Evolutionary conservation across 2,329 filamentous ascomycete genomes (phyloP).

Genomic region (Fonsecaea erecta): DNA sequence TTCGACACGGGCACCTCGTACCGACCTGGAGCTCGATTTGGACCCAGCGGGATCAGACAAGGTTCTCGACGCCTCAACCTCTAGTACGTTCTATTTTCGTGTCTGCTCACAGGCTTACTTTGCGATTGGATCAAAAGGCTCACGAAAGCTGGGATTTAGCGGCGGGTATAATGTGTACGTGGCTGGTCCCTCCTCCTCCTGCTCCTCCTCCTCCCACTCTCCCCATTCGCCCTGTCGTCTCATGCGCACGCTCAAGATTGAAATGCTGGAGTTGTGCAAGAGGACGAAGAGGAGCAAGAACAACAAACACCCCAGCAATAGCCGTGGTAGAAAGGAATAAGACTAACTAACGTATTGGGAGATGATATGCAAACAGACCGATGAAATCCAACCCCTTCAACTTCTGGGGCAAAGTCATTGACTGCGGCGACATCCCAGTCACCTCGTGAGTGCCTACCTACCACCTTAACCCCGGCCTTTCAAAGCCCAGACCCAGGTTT

Average conservation of each 20-base stretch:
- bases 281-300: background rate
- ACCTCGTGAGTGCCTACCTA: conserved; percentile 66
- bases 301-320: background rate
- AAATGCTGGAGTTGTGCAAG: conserved; percentile 2
- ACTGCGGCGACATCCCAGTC: conserved; percentile 84
- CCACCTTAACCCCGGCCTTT: background rate
- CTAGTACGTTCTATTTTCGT: conserved; percentile 65
- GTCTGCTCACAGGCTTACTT: conserved; percentile 37
- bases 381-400: conserved; percentile 79
- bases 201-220: no score
- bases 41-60: conserved; percentile 82
- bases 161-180: conserved; percentile 77
- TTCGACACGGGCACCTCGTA: conserved; percentile 89
- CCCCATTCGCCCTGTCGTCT: background rate
- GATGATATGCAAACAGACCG: conserved; percentile 47
- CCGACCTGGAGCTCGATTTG: conserved; percentile 80
- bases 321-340: background rate
- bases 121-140: conserved; percentile 41
- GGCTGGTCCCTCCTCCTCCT: background rate
- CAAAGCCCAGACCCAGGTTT: background rate
- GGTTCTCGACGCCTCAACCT: conserved; percentile 84
- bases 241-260: background rate
- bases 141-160: conserved; percentile 61
- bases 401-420: conserved; percentile 77
- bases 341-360: background rate